Conservation (phyloP, 805 yeast species). For the Allodekkera sacchari region DNA sequence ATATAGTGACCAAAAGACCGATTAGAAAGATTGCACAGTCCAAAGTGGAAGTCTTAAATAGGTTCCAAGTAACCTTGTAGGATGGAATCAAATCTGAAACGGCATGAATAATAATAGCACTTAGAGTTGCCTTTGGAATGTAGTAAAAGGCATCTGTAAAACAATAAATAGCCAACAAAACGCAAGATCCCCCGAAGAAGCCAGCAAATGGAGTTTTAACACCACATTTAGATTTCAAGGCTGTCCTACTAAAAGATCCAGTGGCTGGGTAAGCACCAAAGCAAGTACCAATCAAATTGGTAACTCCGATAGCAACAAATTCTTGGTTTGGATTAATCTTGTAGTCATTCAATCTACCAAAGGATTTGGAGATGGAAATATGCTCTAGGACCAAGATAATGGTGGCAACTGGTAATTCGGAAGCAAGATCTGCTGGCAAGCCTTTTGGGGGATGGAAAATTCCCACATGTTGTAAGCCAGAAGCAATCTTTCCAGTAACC, state of each 20-base stretch:
- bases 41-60: conserved; percentile 67
- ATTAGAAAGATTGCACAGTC: conserved; percentile 67
- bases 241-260: conserved; percentile 92
- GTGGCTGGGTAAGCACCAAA: conserved; percentile 94
- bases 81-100: conserved; percentile 78
- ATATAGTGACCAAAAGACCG: conserved; percentile 69
- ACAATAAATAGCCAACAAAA: conserved; percentile 75
- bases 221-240: conserved; percentile 90
- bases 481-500: conserved; percentile 71
- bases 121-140: conserved; percentile 82
- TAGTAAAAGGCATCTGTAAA: conserved; percentile 77
- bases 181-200: conserved; percentile 82
- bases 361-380: conserved; percentile 87
- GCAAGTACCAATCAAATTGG: conserved; percentile 84
- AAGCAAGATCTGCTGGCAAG: conserved; percentile 50
- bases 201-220: conserved; percentile 93
- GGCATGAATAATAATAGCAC: conserved; percentile 89
- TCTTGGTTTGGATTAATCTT: conserved; percentile 91
- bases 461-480: conserved; percentile 74
- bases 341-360: conserved; percentile 87
- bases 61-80: conserved; percentile 54
- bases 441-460: conserved; percentile 58
- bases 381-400: conserved; percentile 82
- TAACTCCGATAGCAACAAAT: conserved; percentile 85
- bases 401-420: conserved; percentile 79